Percentiles rank a stretch among this genome's conserved stretches.
Conservation (phyloP, 305 asterid genomes). For the Fraxinus baroniana region DNA sequence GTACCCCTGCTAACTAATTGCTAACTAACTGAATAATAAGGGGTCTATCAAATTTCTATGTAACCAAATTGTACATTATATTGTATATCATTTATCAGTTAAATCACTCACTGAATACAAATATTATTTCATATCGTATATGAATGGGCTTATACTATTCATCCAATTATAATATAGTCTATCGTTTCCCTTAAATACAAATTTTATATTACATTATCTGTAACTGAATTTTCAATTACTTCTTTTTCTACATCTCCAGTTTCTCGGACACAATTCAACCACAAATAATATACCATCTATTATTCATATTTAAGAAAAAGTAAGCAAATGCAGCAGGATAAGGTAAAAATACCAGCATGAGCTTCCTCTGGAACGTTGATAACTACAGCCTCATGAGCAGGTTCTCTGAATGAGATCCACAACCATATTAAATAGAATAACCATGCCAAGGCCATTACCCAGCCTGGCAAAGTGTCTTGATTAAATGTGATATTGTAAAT, state of each 20-base stretch:
- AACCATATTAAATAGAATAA: slow-evolving; percentile 73
- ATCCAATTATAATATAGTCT: background rate
- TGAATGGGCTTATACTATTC: background rate
- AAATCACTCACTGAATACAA: background rate
- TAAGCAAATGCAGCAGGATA: background rate
- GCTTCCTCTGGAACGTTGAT: slow-evolving; percentile 42
- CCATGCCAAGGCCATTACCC: slow-evolving; percentile 95
- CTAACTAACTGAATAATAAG: background rate
- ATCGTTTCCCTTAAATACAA: background rate
- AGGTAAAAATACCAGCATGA: slow-evolving; percentile 47
- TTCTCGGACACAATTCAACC: background rate
- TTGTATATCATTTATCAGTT: background rate
- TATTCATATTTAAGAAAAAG: background rate
- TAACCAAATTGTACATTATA: background rate
- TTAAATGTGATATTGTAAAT: slow-evolving; percentile 71
- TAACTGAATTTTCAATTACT: background rate
- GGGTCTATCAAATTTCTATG: background rate
- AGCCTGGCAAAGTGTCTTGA: slow-evolving; percentile 88
- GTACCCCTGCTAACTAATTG: background rate
- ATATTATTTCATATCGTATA: background rate
- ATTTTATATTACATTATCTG: background rate
- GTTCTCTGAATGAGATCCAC: slow-evolving; percentile 85
- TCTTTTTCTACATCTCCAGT: background rate
- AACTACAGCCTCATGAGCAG: slow-evolving; percentile 49
- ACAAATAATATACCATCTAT: background rate